Conservation (phyloP, 1,139 yeast species). For the Candida tropicalis region DNA sequence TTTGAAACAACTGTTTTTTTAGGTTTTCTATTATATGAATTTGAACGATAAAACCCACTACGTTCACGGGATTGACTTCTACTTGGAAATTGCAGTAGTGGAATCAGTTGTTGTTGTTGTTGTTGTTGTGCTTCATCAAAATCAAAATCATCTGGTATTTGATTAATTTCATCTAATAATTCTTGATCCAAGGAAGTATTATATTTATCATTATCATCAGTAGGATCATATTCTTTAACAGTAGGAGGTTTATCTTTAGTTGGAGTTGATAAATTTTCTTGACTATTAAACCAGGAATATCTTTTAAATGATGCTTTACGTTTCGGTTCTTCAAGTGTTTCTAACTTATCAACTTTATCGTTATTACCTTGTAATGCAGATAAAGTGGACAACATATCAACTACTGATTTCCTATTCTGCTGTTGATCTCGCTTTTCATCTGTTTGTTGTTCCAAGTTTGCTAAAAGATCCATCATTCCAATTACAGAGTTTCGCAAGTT, state of each 20-base stretch:
- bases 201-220: slow-evolving; percentile 12
- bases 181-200: slow-evolving; percentile 36
- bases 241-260: slow-evolving; percentile 4
- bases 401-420: slow-evolving; percentile 3
- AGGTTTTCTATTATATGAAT: slow-evolving; percentile 44
- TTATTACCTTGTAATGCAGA: slow-evolving; percentile 1
- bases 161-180: slow-evolving; percentile 55
- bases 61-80: slow-evolving; percentile 8
- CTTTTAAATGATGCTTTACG: slow-evolving; percentile 18
- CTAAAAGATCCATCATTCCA: slow-evolving; percentile 24
- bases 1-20: slow-evolving; percentile 28
- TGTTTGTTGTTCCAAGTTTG: slow-evolving; percentile 10
- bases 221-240: slow-evolving; percentile 10
- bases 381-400: slow-evolving; percentile 29
- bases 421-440: background rate
- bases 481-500: slow-evolving; percentile 18
- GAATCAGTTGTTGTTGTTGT: slow-evolving; percentile 15
- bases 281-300: slow-evolving; percentile 43
- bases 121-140: slow-evolving; percentile 33
- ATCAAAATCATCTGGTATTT: slow-evolving; percentile 61
- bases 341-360: background rate
- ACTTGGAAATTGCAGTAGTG: slow-evolving; percentile 8
- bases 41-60: slow-evolving; percentile 28
- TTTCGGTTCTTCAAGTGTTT: slow-evolving; percentile 4
- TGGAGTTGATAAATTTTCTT: slow-evolving; percentile 23